Conservation (phyloP, 139 green algal species). For the Chlorella vulgaris region DNA sequence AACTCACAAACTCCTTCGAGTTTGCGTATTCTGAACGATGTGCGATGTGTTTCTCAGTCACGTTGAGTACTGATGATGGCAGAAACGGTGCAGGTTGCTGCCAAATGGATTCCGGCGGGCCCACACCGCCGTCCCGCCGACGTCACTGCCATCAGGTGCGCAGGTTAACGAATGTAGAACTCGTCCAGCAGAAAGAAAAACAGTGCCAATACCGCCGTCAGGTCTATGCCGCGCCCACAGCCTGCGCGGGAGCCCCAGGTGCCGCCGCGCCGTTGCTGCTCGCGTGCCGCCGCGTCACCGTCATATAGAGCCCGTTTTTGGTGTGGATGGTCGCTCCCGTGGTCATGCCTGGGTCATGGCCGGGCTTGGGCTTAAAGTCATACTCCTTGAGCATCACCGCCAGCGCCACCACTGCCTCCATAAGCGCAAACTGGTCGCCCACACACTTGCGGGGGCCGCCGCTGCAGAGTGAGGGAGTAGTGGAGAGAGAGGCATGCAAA, state of each 20-base stretch:
- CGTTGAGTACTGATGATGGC: no score
- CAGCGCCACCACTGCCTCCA: conserved; percentile 85
- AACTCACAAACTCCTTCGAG: no score
- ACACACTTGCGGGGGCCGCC: conserved; percentile 96
- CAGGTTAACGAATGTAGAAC: no score
- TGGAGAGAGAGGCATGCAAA: background rate
- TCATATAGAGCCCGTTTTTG: conserved; percentile 87
- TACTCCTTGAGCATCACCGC: conserved; percentile 84
- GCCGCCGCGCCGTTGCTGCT: background rate
- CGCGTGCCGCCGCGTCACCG: conserved; percentile 51
- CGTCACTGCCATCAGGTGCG: no score
- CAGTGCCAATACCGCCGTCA: no score
- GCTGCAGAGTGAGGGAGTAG: conserved; percentile 24
- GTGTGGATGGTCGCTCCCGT: conserved; percentile 96
- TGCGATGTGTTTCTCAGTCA: no score
- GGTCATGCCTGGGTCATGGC: conserved; percentile 90
- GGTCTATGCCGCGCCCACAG: conserved; percentile 23
- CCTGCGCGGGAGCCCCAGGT: background rate
- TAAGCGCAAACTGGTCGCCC: conserved; percentile 97
- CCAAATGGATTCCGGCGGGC: no score
- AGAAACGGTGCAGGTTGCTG: no score
- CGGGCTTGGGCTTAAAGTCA: conserved; percentile 79
- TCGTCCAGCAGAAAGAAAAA: no score
- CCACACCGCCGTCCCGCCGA: no score
- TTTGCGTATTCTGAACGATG: no score